phyloP scores from a whole-genome alignment of 441 rosid genomes.

The Kokia cookei region DNA sequence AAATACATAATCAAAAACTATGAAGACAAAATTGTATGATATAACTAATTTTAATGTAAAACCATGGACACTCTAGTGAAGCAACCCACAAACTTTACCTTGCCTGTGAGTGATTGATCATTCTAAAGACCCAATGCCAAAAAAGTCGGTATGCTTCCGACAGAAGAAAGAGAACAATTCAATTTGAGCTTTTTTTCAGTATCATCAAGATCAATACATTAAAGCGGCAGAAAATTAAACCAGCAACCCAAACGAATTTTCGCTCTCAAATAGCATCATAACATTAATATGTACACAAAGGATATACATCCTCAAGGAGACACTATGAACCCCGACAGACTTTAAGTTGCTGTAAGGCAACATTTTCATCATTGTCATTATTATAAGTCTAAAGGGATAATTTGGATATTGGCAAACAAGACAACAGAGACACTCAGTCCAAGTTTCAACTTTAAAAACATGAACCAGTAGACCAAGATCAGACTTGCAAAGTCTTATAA shows the following conservation, averaged over 20 bases:
- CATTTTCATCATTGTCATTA: slow-evolving; percentile 51
- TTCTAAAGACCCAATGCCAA: background rate
- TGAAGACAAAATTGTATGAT: background rate
- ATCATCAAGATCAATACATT: background rate
- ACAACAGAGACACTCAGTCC: background rate
- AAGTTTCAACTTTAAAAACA: background rate
- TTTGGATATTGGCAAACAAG: background rate
- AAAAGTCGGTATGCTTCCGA: background rate
- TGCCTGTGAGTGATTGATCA: background rate
- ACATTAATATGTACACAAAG: background rate
- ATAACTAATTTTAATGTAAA: background rate
- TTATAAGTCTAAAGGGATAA: background rate
- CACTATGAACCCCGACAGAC: background rate
- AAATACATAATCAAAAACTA: background rate
- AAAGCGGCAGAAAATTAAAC: background rate
- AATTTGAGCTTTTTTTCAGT: background rate
- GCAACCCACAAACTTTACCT: background rate
- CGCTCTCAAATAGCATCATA: background rate
- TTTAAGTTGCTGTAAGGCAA: background rate
- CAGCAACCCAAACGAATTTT: too few species aligned
- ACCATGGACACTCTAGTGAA: background rate
- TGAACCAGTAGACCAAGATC: background rate
- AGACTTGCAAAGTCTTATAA: background rate
- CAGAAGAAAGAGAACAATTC: background rate
- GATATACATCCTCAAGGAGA: background rate